Conservation (phyloP, 176 grass and related monocot species). For the Zoysia pacifica region DNA sequence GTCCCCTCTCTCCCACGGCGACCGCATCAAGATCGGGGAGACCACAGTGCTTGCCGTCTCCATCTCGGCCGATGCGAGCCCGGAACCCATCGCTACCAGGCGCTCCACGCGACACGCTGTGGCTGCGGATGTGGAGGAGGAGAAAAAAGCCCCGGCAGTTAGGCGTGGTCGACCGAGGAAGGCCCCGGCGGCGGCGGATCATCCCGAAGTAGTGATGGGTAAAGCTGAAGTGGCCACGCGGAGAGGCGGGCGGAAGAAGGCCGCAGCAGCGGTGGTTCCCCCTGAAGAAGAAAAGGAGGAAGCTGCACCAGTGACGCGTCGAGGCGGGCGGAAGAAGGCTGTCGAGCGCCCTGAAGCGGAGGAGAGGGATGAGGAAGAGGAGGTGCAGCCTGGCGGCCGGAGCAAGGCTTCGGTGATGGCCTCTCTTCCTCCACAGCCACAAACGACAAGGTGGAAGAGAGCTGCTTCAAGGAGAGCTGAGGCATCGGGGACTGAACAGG, state of each 20-base stretch:
- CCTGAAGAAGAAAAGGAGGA: slow-evolving; percentile 16
- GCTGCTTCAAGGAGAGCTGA: slow-evolving; percentile 16
- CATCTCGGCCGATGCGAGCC: slow-evolving; percentile 34
- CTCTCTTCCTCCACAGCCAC: slow-evolving; percentile 12
- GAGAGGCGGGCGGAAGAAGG: slow-evolving; percentile 33
- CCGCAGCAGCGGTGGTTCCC: not conserved
- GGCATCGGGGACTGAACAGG: not conserved
- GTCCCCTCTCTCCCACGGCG: slow-evolving; percentile 55
- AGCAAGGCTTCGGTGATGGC: slow-evolving; percentile 6
- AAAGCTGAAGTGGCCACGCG: slow-evolving; percentile 3
- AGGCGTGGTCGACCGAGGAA: slow-evolving; percentile 32
- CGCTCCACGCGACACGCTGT: slow-evolving; percentile 24
- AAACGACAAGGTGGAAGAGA: slow-evolving; percentile 27
- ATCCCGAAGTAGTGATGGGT: slow-evolving; percentile 8
- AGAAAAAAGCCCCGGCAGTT: not conserved
- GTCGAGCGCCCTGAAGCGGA: not conserved
- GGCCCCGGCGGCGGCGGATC: not conserved
- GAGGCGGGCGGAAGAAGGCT: slow-evolving; percentile 20
- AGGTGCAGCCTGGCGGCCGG: slow-evolving; percentile 1
- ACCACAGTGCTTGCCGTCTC: slow-evolving; percentile 51
- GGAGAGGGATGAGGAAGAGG: slow-evolving; percentile 25
- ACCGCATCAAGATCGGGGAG: slow-evolving; percentile 73
- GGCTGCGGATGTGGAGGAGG: not conserved
- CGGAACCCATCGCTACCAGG: slow-evolving; percentile 16
- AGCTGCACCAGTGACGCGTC: slow-evolving; percentile 5